Evolutionary conservation across 257 asterid species (phyloP), one percentile per base, ranked within the genome.

Genomic region (Gynochthodes officinalis): DNA sequence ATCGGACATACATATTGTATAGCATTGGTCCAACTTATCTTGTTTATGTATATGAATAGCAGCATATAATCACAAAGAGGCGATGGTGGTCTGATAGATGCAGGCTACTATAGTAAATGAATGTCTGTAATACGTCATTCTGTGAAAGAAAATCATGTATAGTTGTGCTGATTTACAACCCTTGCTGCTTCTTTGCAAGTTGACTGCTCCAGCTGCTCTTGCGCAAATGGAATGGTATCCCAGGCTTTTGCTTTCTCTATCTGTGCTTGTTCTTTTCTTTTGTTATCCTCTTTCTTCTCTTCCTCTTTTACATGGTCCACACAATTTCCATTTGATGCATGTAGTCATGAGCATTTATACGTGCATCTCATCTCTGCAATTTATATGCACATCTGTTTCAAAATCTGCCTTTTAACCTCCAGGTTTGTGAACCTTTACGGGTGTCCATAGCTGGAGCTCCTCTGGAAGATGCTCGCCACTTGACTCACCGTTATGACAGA

Each of bases 401-500:
- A 27, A 25, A 53, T 46, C 27, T 63, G n/a, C 60, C 75, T 27
- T 52, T 42, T 16, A 12, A 76, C 72, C 52, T 70, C 50, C 84
- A 94, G 99, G 90, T 94, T 65, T 86, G 89, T 37, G 96, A 91
- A 83, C 92, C 96, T 67, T 92, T 94, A 40, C 90, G 91, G 67
- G 89, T 84, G 48, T 63, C 84, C 59, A 83, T 86, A 21, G 82
- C 80, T 42, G 92, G 99, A 68, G 96, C 97, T 79, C 99, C 99
- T 61, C 78, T 94, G 64, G 99, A 89, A 81, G 99, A 94, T 82
- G 99, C 97, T 60, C 99, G 97, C 54, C 99, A 88, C 83, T 83
- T 94, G 79, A 86, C 95, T 75, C 97, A 82, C 73, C 86, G 86
- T 40, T 94, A 91, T 67, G 95, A 91, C 76, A 89, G 86, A 79